Percentiles rank a stretch among this genome's conserved stretches.
phyloP scores from a whole-genome alignment of 352 stramenopile genomes.

The Vaucheria bursata region DNA sequence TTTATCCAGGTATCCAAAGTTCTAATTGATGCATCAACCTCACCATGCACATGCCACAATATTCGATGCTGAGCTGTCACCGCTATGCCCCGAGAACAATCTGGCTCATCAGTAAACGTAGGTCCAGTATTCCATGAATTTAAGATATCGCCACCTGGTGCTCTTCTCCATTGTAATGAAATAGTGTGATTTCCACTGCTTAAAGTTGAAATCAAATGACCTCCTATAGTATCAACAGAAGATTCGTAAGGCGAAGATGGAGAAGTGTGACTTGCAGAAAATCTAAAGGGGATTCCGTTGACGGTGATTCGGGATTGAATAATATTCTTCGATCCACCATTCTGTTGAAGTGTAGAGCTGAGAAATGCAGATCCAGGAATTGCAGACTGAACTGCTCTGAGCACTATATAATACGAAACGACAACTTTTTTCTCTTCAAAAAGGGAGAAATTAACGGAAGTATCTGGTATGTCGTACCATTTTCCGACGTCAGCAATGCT shows the following conservation, averaged over 20 bases:
- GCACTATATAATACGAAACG: slow-evolving; percentile 47
- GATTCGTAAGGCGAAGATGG: slow-evolving; percentile 49
- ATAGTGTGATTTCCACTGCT: slow-evolving; percentile 47
- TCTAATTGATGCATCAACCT: slow-evolving; percentile 19
- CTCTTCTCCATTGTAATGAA: slow-evolving; percentile 48
- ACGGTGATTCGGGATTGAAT: slow-evolving; percentile 44
- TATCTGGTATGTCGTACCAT: slow-evolving; percentile 42
- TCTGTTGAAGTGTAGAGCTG: slow-evolving; percentile 12
- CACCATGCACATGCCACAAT: slow-evolving; percentile 30
- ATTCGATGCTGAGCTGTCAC: slow-evolving; percentile 45
- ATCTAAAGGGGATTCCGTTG: slow-evolving; percentile 46
- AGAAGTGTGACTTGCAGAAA: slow-evolving; percentile 46
- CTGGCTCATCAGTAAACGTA: slow-evolving; percentile 14
- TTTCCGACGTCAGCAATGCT: slow-evolving; percentile 22
- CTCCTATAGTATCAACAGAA: slow-evolving; percentile 41
- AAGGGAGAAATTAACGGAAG: slow-evolving; percentile 18
- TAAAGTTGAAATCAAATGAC: slow-evolving; percentile 42
- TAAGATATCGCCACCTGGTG: slow-evolving; percentile 17
- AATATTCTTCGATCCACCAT: slow-evolving; percentile 27
- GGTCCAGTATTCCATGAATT: slow-evolving; percentile 47
- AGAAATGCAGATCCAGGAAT: slow-evolving; percentile 37
- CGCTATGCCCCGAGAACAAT: slow-evolving; percentile 22
- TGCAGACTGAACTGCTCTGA: slow-evolving; percentile 19
- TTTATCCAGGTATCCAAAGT: slow-evolving; percentile 19
- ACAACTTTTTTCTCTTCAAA: slow-evolving; percentile 21